A percentile compares a stretch with the other conserved stretches of the same genome.
Conservation (phyloP, 1,139 yeast species). For the Nadsonia commutata region DNA sequence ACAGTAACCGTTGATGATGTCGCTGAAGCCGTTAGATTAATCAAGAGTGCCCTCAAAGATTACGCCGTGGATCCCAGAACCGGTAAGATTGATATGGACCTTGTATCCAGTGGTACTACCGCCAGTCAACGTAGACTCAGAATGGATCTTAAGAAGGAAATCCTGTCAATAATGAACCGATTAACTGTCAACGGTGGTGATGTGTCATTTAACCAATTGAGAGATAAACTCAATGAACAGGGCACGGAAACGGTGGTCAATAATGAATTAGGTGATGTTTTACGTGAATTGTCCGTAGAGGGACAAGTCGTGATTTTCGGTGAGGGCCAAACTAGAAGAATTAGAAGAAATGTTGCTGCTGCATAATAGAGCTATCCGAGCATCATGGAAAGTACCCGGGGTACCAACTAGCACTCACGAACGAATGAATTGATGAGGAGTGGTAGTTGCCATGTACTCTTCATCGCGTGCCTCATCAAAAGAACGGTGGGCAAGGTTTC, state of each 20-base stretch:
- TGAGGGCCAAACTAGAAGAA: slow-evolving; percentile 27
- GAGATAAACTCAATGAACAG: slow-evolving; percentile 19
- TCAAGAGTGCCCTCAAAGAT: slow-evolving; percentile 87
- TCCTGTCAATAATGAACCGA: slow-evolving; percentile 17
- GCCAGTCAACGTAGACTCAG: slow-evolving; percentile 70
- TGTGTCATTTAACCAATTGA: slow-evolving; percentile 17
- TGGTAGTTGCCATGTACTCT: no score
- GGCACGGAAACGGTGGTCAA: slow-evolving; percentile 39
- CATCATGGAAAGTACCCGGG: no score
- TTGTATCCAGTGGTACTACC: slow-evolving; percentile 92
- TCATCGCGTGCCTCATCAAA: no score
- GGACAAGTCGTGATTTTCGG: slow-evolving; percentile 53
- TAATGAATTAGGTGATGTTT: slow-evolving; percentile 44
- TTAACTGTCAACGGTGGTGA: slow-evolving; percentile 4
- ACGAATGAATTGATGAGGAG: no score
- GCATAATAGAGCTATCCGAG: no score
- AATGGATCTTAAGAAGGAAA: slow-evolving; percentile 55
- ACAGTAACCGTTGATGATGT: slow-evolving; percentile 70
- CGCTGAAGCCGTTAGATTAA: slow-evolving; percentile 84
- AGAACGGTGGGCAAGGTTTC: no score
- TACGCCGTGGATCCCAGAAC: slow-evolving; percentile 97
- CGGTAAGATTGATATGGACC: slow-evolving; percentile 93
- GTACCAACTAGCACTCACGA: no score
- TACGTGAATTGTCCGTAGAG: slow-evolving; percentile 50
- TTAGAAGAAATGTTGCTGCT: not conserved